Evolutionary conservation across 2,329 filamentous ascomycete genomes (phyloP).

Genomic region (Alternaria hordeiaustralica): DNA sequence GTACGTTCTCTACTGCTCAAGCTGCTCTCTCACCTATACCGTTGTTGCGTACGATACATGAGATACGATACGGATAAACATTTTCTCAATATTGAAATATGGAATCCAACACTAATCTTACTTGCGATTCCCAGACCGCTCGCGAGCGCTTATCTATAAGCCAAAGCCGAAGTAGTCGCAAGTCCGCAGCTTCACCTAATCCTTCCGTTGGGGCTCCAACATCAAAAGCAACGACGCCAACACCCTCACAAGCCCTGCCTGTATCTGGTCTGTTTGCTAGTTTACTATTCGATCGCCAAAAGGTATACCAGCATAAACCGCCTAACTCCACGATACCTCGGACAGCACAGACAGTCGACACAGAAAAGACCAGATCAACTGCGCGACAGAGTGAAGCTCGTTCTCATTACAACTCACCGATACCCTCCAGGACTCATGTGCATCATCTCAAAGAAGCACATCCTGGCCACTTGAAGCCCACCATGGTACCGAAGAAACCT

Average conservation of each 20-base stretch:
- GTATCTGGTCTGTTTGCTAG: constrained; percentile 10
- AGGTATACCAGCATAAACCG: constrained; percentile 3
- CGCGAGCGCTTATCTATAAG: background rate
- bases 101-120: background rate
- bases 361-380: background rate
- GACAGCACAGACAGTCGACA: background rate
- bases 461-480: background rate
- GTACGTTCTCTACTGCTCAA: background rate
- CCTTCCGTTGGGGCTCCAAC: background rate
- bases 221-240: background rate
- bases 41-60: constrained; percentile 7
- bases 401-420: background rate
- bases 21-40: background rate
- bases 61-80: background rate
- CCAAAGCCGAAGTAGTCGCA: background rate
- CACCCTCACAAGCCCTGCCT: background rate
- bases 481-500: background rate
- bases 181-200: background rate
- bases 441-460: background rate
- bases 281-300: constrained; percentile 13
- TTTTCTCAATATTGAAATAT: background rate
- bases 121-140: background rate
- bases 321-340: background rate
- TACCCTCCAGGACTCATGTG: background rate
- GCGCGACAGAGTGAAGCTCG: no score